Base-by-base conservation (phyloP, 176 grass and related monocot species). In the Triticum urartu region DNA sequence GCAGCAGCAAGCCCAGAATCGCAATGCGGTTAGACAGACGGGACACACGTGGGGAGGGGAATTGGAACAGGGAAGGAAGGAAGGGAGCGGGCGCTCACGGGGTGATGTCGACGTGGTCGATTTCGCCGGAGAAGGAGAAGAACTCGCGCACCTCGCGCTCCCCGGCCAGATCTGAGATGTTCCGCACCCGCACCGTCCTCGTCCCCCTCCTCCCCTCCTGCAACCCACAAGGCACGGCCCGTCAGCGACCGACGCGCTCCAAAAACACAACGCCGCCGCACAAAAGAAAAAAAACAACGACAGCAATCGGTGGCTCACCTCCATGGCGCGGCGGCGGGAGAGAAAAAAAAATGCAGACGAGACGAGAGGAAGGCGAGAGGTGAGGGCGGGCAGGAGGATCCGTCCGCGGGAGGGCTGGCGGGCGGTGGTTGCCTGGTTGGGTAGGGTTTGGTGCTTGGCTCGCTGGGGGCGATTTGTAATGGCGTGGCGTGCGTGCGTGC, bases 71-170 rank as follows among this genome's bases (percentile, higher is more conserved):
- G 25, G 35, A 47, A 13, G 33, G 20, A 24, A 25, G 5, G 22
- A 18, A 54, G 50, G 14, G 0, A 17, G 50, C 15, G 50, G 30
- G 12, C 54, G 54, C 88, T 89, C 15, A 84, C 96, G 81, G 74
- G 79, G 78, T 86, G 88, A 94, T 93, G 78, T 98, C 90, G 74
- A 95, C 81, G 81, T 95, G 90, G 22, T 98, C 96, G 81, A 98
- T 95, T 80, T 98, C 96, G 14, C 96, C 96, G 33, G 96, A 95
- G 69, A 98, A 98, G 50, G 96, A 98, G 93, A 98, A 98, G 91
- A 98, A 98, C 86, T 98, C 96, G 21, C 93, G 90, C 88, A 95
- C 93, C 91, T 98, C 96, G 76, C 96, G 88, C 84, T 98, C 96
- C 54, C 90, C 87, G 0, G 92, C 96, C 86, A 98, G 96, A 98